Evolutionary conservation across 352 stramenopile genomes (phyloP).

Genomic region (Blastocystis sp.): DNA sequence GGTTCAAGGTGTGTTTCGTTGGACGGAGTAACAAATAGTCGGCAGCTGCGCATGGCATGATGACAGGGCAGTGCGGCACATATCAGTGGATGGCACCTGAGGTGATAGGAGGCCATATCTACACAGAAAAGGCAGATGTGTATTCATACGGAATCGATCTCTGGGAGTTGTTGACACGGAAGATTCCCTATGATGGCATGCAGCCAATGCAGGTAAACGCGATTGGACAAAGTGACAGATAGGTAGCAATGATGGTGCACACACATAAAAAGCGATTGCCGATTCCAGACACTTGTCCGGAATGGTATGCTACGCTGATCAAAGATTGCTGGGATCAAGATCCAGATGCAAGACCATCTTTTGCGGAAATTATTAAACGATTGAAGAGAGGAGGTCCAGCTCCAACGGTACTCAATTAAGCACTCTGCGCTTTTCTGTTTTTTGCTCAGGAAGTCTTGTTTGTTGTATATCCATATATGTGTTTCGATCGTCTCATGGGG

Average conservation of each 20-base stretch:
- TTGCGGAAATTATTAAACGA: slow-evolving; percentile 73
- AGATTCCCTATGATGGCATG: slow-evolving; percentile 64
- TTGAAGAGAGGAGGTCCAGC: slow-evolving; percentile 60
- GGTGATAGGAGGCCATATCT: slow-evolving; percentile 76
- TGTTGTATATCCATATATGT: background rate
- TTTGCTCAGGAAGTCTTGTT: background rate
- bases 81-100: slow-evolving; percentile 81
- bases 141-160: slow-evolving; percentile 66
- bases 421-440: background rate
- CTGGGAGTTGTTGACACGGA: slow-evolving; percentile 63
- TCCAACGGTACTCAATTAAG: slow-evolving; percentile 45
- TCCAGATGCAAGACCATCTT: slow-evolving; percentile 70
- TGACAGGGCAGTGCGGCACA: slow-evolving; percentile 68
- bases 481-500: too few relatives aligned
- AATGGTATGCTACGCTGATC: slow-evolving; percentile 60
- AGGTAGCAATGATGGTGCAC: slow-evolving; percentile 61
- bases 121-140: slow-evolving; percentile 78
- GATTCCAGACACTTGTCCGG: slow-evolving; percentile 60
- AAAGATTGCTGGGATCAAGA: slow-evolving; percentile 74
- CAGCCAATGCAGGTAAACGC: slow-evolving; percentile 62
- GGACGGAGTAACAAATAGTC: background rate
- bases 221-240: background rate
- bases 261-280: slow-evolving; percentile 59
- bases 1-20: slow-evolving; percentile 15
- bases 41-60: slow-evolving; percentile 45